Evolutionary conservation across 306 rosid species (phyloP).

Genomic region (Quercus gilva): DNA sequence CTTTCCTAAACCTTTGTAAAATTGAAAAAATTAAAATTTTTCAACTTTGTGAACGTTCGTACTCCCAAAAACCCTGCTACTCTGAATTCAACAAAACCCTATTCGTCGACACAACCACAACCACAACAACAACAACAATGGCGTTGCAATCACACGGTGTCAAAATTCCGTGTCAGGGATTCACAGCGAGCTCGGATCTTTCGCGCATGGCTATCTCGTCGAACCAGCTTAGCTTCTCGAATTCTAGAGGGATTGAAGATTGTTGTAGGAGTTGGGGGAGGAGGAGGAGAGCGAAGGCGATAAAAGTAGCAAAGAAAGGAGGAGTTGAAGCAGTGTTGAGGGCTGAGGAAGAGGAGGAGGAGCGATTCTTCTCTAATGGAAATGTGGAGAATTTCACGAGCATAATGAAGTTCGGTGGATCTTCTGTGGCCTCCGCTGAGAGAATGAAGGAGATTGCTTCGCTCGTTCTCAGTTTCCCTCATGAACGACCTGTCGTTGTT

Average conservation of each 20-base stretch:
- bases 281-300: neutral
- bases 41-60: no score
- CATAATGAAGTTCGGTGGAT: slow-evolving; percentile 97
- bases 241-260: slow-evolving; percentile 4
- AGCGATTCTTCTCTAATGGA: slow-evolving; percentile 22
- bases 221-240: neutral
- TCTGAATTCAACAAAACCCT: neutral
- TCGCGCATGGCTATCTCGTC: neutral
- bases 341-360: slow-evolving; percentile 24
- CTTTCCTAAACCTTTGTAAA: no score
- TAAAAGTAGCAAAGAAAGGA: neutral
- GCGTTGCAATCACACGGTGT: slow-evolving; percentile 16
- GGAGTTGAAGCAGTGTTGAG: slow-evolving; percentile 11
- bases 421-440: slow-evolving; percentile 75
- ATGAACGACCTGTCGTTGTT: slow-evolving; percentile 80
- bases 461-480: slow-evolving; percentile 73
- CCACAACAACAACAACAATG: slow-evolving; percentile 15
- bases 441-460: slow-evolving; percentile 81
- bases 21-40: no score
- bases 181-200: neutral
- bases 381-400: slow-evolving; percentile 52
- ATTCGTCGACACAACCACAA: neutral
- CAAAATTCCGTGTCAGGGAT: neutral
- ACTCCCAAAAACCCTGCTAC: no score
- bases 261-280: neutral